A percentile compares a stretch with the other conserved stretches of the same genome.
Conservation (phyloP, 805 yeast species). For the Candida golubevii region DNA sequence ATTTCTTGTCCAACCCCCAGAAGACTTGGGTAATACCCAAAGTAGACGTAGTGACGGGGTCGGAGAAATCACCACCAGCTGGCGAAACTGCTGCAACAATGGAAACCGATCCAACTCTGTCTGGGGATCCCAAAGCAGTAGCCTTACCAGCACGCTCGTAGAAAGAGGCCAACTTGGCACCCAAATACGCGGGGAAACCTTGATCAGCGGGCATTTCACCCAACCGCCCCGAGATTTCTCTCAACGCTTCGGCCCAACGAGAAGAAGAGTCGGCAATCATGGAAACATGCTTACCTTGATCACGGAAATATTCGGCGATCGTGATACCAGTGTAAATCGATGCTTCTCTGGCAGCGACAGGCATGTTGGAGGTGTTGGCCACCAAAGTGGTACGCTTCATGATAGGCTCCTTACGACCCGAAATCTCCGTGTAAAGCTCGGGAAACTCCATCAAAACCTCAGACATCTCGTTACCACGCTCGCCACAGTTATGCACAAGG, state of each 20-base stretch:
- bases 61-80: constrained; percentile 99
- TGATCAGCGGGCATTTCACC: constrained; percentile 99
- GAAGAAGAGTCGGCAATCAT: constrained; percentile 99
- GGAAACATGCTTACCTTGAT: constrained; percentile 97
- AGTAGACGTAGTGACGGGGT: constrained; percentile 97
- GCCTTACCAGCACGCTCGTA: constrained; percentile 99
- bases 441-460: constrained; percentile 99
- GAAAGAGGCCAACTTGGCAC: constrained; percentile 98
- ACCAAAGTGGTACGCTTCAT: constrained; percentile 99
- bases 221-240: constrained; percentile 99
- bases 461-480: constrained; percentile 99
- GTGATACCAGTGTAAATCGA: constrained; percentile 99
- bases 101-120: constrained; percentile 96
- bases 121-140: constrained; percentile 91
- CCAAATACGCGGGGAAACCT: constrained; percentile 99
- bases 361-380: constrained; percentile 99
- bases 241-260: constrained; percentile 99
- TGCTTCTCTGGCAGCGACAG: constrained; percentile 99
- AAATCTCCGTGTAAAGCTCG: constrained; percentile 84
- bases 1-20: constrained; percentile 99
- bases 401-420: constrained; percentile 94
- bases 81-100: constrained; percentile 99
- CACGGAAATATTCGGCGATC: constrained; percentile 98
- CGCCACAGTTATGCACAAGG: constrained; percentile 50
- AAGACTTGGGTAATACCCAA: constrained; percentile 99